Evolutionary conservation across 495 filamentous ascomycete genomes (phyloP).

Genomic region (Copromyces sp.): DNA sequence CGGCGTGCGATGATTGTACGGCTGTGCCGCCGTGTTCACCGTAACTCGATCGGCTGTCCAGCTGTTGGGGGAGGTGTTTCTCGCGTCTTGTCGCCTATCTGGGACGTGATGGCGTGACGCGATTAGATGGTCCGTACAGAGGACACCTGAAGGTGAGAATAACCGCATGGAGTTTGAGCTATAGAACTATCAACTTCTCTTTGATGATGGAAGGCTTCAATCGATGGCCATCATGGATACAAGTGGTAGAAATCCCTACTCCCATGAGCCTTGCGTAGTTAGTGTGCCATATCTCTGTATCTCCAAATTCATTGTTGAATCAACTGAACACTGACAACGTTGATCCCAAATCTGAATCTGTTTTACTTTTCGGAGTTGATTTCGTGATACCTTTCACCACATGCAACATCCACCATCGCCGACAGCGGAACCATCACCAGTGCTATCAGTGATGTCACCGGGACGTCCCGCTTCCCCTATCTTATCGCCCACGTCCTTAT

Average conservation of each 20-base stretch:
- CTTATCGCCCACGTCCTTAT: background rate
- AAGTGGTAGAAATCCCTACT: background rate
- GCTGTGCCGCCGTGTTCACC: background rate
- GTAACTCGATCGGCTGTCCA: background rate
- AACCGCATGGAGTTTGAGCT: background rate
- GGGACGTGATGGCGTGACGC: background rate
- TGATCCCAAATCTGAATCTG: background rate
- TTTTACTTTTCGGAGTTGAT: background rate
- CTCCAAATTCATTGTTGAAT: background rate
- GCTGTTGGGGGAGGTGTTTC: background rate
- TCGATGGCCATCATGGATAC: background rate
- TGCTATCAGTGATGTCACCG: background rate
- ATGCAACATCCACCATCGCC: background rate
- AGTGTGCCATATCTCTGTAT: background rate
- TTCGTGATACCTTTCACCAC: background rate
- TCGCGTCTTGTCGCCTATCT: background rate
- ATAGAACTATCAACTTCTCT: rapidly evolving
- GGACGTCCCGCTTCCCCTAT: background rate
- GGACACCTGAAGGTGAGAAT: background rate
- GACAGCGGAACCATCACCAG: background rate
- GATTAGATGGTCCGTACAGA: background rate
- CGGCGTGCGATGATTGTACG: background rate
- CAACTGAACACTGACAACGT: background rate
- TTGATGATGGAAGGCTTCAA: background rate
- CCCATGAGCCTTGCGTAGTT: background rate